Base-by-base conservation (phyloP, 140 eudicot genomes). In the Oenanthe javanica region DNA sequence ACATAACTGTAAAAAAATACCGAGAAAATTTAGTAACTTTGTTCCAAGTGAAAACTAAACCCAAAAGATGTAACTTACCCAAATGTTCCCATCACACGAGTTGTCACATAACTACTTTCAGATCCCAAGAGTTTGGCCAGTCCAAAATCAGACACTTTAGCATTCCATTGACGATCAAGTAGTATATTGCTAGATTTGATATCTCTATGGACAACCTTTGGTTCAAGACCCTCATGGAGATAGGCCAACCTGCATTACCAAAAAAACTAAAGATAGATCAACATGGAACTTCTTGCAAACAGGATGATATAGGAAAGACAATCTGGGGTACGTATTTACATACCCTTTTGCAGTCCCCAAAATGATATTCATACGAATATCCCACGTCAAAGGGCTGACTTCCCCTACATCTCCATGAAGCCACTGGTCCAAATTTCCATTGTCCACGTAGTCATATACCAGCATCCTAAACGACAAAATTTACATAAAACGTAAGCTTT, bases 11-110 rank as follows among this genome's bases (percentile, higher is more conserved):
- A 75, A 59, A 81, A 9, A 6, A 75, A 82, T 43, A n/a, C 31
- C 9, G 9, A 47, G 12, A 16, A 19, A 11, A 19, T 10, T 80
- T 54, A 81, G 78, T 3, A 40, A 69, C 42, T 49, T 31, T 21
- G n/a, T 47, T 14, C 50, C 49, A 10, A 18, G 13, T 43, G 27
- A 25, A 40, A 79, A 25, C 18, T 5, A 38, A 48, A 74, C 75
- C 21, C 27, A 59, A 48, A 18, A 19, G 42, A 76, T 63, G 23
- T 69, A 59, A 86, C 96, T 77, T 73, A 93, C 98, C 98, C 98
- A 78, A 93, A 93, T 31, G 98, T 93, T 82, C 98, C 98, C 98
- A 93, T 93, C 54, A 93, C 98, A 70, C 98, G 97, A 77, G 98
- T 93, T 43, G 97, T 89, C 75, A 93, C 96, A 40, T 91, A 93